Evolutionary conservation across 768 basidiomycete species (phyloP), one percentile per base, ranked within the genome.

Genomic region (Trametes coccinea): DNA sequence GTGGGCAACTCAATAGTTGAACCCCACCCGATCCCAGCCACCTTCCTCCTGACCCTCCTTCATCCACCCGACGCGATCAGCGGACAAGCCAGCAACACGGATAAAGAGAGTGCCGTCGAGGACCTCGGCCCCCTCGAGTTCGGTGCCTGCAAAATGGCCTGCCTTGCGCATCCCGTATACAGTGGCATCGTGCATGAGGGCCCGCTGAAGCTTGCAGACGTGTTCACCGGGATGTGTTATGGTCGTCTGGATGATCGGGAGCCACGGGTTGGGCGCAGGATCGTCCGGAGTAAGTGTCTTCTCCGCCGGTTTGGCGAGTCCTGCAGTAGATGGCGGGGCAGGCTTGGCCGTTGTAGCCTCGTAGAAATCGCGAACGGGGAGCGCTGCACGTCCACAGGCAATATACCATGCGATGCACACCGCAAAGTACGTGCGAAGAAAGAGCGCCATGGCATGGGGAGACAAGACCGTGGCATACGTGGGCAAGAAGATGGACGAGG

Each of bases 41-140:
- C 59, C 62, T 5, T 54, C 34, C 11, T 69, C 60, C 59, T 74
- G 40, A 0, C 76, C 77, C 59, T 80, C 78, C 31, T 74, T 68
- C 64, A 70, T 75, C 78, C 77, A 79, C 8, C 79, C 79, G 9
- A 76, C 37, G 27, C 67, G 65, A 57, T 79, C 75, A 27, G 77
- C 75, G 4, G 83, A 83, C 68, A 87, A 64, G 59, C 80, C 79
- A 4, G 86, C 87, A 0, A 76, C 75, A 47, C 87, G 76, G 40
- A 87, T 65, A 69, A 91, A 91, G 50, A 91, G 66, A 16, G 81
- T 82, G 8, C 88, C 88, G 69, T 90, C 88, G 10, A 84, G 66
- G 37, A 74, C 69, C 54, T 83, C 82, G 5, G 78, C 79, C n/a
- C 81, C 86, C 13, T 77, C 74, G 45, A 87, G 71, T 67, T 30